Conservation (phyloP, 2,329 filamentous ascomycete genomes). For the Xylaria sp. region DNA sequence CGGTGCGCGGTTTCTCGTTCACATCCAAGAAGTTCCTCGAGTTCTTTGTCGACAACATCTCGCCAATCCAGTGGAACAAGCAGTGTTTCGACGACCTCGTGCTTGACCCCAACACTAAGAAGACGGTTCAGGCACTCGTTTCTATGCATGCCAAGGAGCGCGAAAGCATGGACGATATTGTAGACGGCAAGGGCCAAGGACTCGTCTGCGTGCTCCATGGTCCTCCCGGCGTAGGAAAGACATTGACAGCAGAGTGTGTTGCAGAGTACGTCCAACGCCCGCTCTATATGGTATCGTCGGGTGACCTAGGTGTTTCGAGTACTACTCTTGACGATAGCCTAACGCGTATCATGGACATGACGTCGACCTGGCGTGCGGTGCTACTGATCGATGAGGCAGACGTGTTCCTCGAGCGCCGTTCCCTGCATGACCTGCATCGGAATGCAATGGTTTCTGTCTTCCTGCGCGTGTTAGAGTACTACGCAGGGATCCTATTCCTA, state of each 20-base stretch:
- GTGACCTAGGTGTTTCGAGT: slow-evolving; percentile 48
- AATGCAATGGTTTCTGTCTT: slow-evolving; percentile 45
- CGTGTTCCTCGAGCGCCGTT: slow-evolving; percentile 53
- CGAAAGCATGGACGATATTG: slow-evolving; percentile 39
- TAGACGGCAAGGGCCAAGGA: slow-evolving; percentile 49
- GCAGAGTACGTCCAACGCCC: slow-evolving; percentile 53
- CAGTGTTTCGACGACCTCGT: slow-evolving; percentile 43
- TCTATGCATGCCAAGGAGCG: slow-evolving; percentile 33
- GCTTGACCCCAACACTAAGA: slow-evolving; percentile 39
- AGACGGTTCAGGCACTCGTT: slow-evolving; percentile 41
- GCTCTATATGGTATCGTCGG: slow-evolving; percentile 51
- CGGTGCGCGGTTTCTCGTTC: slow-evolving; percentile 50
- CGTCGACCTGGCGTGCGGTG: slow-evolving; percentile 55
- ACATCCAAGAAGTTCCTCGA: slow-evolving; percentile 49
- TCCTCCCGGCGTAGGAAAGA: slow-evolving; percentile 59
- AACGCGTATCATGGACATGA: slow-evolving; percentile 53
- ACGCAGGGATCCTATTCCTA: slow-evolving; percentile 42
- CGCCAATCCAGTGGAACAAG: slow-evolving; percentile 39
- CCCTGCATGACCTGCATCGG: slow-evolving; percentile 35
- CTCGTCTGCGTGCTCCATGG: slow-evolving; percentile 60
- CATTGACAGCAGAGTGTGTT: slow-evolving; percentile 53
- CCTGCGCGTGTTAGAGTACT: slow-evolving; percentile 43
- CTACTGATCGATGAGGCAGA: slow-evolving; percentile 52
- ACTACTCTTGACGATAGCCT: slow-evolving; percentile 42
- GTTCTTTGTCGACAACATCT: slow-evolving; percentile 43